A percentile compares a stretch with the other conserved stretches of the same genome.
These are phyloP conservation scores for Amyloporia xantha DNA, from an alignment of 768 basidiomycete species.

Conservation along the genomic window DNA sequence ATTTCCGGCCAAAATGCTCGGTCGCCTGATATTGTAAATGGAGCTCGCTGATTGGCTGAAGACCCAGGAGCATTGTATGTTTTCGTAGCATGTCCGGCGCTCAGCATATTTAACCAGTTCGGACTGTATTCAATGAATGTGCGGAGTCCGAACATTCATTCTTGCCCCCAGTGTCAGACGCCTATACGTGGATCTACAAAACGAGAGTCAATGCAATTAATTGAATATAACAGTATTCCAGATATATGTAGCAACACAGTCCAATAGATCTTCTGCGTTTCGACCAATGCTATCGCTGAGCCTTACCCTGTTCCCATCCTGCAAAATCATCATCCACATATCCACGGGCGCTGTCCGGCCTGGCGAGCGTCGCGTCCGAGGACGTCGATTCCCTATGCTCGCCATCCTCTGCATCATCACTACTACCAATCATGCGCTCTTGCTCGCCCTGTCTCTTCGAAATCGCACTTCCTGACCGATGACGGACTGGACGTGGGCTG, in stretches of 20 bases:
- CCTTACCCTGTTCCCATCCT: constrained; percentile 13
- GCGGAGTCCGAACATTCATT: too few species aligned
- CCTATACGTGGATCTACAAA: too few species aligned
- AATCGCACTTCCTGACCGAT: neutral
- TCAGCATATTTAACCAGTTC: too few species aligned
- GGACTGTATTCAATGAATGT: too few species aligned
- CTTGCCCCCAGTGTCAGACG: too few species aligned
- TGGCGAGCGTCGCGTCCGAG: constrained; percentile 30
- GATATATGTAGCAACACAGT: neutral
- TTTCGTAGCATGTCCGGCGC: too few species aligned
- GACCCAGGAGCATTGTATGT: too few species aligned
- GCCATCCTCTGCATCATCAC: constrained; percentile 26
- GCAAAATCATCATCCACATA: constrained; percentile 20
- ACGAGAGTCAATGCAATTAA: neutral
- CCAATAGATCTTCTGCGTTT: neutral
- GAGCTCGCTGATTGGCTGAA: too few species aligned
- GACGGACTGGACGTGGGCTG: constrained; percentile 1
- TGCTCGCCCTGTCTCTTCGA: constrained; percentile 17
- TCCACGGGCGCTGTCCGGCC: constrained; percentile 12
- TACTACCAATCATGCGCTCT: constrained; percentile 16
- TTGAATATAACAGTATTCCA: neutral
- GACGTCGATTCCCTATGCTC: constrained; percentile 31
- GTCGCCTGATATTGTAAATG: too few species aligned
- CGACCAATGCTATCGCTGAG: neutral
- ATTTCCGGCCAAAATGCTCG: too few species aligned